Evolutionary conservation across 495 filamentous ascomycete genomes (phyloP).

Genomic region (Podospora comata): DNA sequence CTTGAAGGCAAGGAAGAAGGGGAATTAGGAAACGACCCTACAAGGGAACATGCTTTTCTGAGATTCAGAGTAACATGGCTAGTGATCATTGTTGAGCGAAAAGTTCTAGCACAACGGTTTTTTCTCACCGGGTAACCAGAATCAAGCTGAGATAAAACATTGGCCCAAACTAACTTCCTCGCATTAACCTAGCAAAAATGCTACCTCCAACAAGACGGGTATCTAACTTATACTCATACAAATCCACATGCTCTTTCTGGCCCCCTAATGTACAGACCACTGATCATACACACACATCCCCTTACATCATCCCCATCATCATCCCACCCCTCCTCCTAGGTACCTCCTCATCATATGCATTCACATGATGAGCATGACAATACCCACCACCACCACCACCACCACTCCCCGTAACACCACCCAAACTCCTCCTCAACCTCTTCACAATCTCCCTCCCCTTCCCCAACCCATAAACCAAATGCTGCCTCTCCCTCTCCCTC

Average conservation of each 20-base stretch:
- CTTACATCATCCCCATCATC: background rate
- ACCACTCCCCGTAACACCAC: background rate
- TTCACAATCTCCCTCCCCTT: slow-evolving; percentile 12
- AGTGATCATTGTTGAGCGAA: no score
- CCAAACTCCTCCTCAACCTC: slow-evolving; percentile 15
- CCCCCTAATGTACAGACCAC: background rate
- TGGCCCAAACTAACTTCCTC: background rate
- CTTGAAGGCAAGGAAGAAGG: slow-evolving; percentile 47
- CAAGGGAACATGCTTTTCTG: no score
- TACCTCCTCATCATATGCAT: background rate
- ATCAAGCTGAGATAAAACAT: no score
- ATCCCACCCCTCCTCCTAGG: background rate
- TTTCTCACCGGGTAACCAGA: no score
- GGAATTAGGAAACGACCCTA: background rate
- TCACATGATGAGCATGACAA: background rate
- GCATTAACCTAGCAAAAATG: background rate
- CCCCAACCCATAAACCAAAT: background rate
- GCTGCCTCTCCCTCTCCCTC: background rate
- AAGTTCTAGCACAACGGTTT: no score
- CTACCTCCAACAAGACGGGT: background rate
- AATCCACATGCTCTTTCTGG: background rate
- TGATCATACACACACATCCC: background rate
- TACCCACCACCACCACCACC: background rate
- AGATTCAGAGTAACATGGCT: no score
- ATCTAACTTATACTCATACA: background rate